Evolutionary conservation across 495 filamentous ascomycete genomes (phyloP).

Genomic region (Penicillium pancosmium): DNA sequence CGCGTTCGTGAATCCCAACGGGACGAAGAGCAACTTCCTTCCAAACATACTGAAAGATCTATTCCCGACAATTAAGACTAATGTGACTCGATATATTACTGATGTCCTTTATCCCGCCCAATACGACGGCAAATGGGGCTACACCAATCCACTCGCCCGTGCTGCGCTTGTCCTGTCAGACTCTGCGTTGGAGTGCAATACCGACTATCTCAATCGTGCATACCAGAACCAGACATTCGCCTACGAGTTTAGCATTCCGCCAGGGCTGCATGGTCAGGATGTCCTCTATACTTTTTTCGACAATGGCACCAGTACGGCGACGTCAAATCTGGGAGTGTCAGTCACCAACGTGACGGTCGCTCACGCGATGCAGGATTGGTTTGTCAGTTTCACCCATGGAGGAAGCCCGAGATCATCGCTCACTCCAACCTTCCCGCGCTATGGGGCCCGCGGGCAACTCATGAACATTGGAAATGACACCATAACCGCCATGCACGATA

Average conservation of each 20-base stretch:
- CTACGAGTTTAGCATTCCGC: slow-evolving; percentile 64
- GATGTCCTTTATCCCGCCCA: slow-evolving; percentile 59
- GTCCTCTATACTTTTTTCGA: slow-evolving; percentile 64
- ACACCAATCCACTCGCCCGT: slow-evolving; percentile 43
- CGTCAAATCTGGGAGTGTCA: background rate
- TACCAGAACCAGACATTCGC: slow-evolving; percentile 56
- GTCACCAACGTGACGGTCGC: slow-evolving; percentile 53
- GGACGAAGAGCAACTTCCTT: slow-evolving; percentile 46
- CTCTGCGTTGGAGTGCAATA: slow-evolving; percentile 64
- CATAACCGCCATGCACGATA: slow-evolving; percentile 46
- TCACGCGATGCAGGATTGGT: slow-evolving; percentile 58
- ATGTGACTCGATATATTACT: slow-evolving; percentile 51
- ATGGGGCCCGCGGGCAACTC: slow-evolving; percentile 41
- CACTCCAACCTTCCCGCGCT: slow-evolving; percentile 43
- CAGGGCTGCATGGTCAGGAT: slow-evolving; percentile 58
- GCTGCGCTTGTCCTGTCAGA: slow-evolving; percentile 33
- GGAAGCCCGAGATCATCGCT: slow-evolving; percentile 47
- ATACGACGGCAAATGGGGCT: slow-evolving; percentile 56
- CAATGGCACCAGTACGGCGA: slow-evolving; percentile 22
- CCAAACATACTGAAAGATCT: slow-evolving; percentile 45
- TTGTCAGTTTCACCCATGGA: slow-evolving; percentile 56
- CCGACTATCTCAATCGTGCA: slow-evolving; percentile 52
- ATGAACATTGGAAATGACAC: slow-evolving; percentile 44
- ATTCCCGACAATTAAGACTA: slow-evolving; percentile 33
- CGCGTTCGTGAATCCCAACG: slow-evolving; percentile 58